A percentile compares a stretch with the other conserved stretches of the same genome.
Conservation (phyloP, 176 grass and related monocot species). For the Typha latifolia region DNA sequence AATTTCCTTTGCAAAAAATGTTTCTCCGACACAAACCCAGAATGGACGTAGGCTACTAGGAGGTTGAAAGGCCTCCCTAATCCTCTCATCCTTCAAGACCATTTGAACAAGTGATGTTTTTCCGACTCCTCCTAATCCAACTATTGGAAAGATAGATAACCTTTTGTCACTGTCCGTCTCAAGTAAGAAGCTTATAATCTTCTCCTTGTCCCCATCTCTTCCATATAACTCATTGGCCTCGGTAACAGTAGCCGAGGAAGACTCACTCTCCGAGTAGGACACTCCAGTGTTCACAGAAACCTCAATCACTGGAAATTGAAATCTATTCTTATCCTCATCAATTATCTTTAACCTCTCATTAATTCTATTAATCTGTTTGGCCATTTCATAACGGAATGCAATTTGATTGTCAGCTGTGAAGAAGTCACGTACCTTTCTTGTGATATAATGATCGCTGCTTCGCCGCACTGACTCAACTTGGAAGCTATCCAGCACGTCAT, state of each 20-base stretch:
- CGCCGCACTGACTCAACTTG: constrained; percentile 20
- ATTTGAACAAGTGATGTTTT: constrained; percentile 41
- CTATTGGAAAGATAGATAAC: constrained; percentile 21
- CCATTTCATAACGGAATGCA: neutral
- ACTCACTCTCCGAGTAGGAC: neutral
- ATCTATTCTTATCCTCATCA: neutral
- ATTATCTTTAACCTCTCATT: constrained; percentile 5
- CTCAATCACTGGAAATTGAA: constrained; percentile 2
- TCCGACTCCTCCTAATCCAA: constrained; percentile 39
- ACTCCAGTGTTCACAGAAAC: too few relatives aligned
- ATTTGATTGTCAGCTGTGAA: too few relatives aligned
- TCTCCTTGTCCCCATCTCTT: constrained; percentile 24
- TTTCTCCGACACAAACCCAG: constrained; percentile 34
- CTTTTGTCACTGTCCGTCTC: neutral
- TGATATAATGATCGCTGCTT: neutral
- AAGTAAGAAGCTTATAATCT: constrained; percentile 15
- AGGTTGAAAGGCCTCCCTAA: constrained; percentile 15
- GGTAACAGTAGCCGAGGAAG: neutral
- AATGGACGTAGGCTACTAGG: neutral
- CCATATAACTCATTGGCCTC: constrained; percentile 15
- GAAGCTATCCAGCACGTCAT: constrained; percentile 37
- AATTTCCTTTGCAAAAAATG: constrained; percentile 13
- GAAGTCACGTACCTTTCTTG: neutral
- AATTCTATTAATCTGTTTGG: constrained; percentile 18
- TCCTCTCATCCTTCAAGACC: constrained; percentile 16